Conservation (phyloP, 345 rosid genomes). For the Pugionium cornutum region DNA sequence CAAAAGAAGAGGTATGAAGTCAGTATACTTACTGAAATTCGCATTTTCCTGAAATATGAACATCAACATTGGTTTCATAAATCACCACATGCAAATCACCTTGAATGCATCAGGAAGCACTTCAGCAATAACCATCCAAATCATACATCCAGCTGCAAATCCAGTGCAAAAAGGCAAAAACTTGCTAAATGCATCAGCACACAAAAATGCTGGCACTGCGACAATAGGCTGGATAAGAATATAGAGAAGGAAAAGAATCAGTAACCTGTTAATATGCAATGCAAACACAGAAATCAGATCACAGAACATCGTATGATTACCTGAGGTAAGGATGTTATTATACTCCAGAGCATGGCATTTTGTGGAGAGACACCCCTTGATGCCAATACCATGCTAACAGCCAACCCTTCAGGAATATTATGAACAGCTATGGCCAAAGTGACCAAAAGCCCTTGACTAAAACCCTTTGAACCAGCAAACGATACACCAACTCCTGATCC, state of each 20-base stretch:
- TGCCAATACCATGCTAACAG: slow-evolving; percentile 99
- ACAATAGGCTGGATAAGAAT: slow-evolving; percentile 71
- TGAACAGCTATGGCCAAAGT: slow-evolving; percentile 98
- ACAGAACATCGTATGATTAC: slow-evolving; percentile 40
- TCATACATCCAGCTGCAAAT: slow-evolving; percentile 99
- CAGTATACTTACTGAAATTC: slow-evolving; percentile 6
- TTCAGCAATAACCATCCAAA: slow-evolving; percentile 99
- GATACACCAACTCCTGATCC: slow-evolving; percentile 99
- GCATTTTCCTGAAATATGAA: slow-evolving; percentile 10
- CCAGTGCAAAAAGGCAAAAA: slow-evolving; percentile 98
- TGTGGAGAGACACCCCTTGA: slow-evolving; percentile 99
- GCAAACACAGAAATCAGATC: slow-evolving; percentile 14
- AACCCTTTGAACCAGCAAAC: slow-evolving; percentile 98
- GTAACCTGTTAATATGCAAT: neutral
- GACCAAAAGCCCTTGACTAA: slow-evolving; percentile 94
- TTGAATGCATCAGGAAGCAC: slow-evolving; percentile 99
- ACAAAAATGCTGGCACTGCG: slow-evolving; percentile 96
- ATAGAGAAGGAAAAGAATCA: slow-evolving; percentile 6
- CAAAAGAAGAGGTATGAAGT: slow-evolving; percentile 20
- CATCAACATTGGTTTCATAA: slow-evolving; percentile 5
- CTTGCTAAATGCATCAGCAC: slow-evolving; percentile 95
- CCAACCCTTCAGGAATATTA: slow-evolving; percentile 97
- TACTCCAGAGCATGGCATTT: slow-evolving; percentile 99
- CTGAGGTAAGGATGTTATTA: slow-evolving; percentile 98
- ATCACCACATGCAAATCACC: slow-evolving; percentile 47